Conservation (phyloP, 768 basidiomycete genomes). For the Clathrus columnatus region DNA sequence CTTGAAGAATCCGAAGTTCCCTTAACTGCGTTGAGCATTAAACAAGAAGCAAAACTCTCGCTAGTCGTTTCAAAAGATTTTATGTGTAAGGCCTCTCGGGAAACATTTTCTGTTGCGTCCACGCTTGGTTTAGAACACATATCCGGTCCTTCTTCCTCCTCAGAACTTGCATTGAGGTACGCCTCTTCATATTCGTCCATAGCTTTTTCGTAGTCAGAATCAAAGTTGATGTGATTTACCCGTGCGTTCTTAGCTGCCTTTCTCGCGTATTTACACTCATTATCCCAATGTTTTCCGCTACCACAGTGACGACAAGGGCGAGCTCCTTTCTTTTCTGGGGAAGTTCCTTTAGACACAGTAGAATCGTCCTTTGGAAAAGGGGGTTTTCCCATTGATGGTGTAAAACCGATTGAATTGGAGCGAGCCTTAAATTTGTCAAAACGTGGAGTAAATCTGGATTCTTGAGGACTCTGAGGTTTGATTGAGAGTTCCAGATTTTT, state of each 20-base stretch:
- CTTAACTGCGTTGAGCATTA: no score
- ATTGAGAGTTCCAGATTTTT: not conserved
- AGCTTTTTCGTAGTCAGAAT: constrained; percentile 15
- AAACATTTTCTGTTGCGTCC: no score
- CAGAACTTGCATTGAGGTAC: constrained; percentile 15
- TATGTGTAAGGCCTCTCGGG: no score
- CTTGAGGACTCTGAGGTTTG: not conserved
- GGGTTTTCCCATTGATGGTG: constrained; percentile 10
- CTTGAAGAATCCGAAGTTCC: not conserved
- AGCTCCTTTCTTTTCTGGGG: constrained; percentile 17
- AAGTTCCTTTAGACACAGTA: constrained; percentile 9
- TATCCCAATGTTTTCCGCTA: constrained; percentile 27
- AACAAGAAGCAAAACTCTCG: no score
- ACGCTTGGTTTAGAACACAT: no score
- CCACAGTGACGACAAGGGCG: constrained; percentile 28
- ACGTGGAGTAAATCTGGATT: not conserved
- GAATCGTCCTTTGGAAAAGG: constrained; percentile 21
- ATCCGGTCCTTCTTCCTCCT: constrained; percentile 5
- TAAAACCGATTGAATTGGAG: constrained; percentile 8
- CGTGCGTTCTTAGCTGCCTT: constrained; percentile 15
- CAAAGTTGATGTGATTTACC: constrained; percentile 13
- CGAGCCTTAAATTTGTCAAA: not conserved
- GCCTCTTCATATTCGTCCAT: constrained; percentile 24
- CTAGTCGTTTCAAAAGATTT: no score
- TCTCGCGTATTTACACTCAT: constrained; percentile 23